Conservation (phyloP, 2,329 filamentous ascomycete species). For the Colletotrichum tanaceti region DNA sequence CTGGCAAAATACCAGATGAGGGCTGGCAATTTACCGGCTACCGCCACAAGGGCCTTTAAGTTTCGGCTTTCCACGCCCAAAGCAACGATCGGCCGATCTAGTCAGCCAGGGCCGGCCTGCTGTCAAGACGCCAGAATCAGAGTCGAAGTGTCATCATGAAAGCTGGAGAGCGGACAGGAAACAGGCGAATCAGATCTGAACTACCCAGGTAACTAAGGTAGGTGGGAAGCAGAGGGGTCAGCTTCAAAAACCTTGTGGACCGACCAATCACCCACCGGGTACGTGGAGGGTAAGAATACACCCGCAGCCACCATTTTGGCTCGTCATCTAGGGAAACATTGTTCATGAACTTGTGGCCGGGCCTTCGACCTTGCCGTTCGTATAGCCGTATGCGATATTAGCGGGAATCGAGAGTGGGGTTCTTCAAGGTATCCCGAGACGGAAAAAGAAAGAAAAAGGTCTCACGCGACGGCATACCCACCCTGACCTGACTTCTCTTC, state of each 20-base stretch:
- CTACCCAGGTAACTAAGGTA: too few relatives aligned
- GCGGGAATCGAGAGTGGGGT: neutral
- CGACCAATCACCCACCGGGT: too few relatives aligned
- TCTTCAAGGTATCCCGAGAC: neutral
- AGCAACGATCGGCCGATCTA: constrained; percentile 1
- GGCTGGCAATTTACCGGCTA: too few relatives aligned
- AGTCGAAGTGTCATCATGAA: neutral
- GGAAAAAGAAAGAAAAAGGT: too few relatives aligned
- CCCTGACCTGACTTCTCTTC: neutral
- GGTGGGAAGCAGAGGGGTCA: too few relatives aligned
- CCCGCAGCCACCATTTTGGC: neutral
- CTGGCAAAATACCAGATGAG: too few relatives aligned
- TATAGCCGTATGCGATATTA: neutral
- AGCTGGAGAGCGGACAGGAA: neutral
- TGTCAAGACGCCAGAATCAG: neutral
- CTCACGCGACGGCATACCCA: neutral
- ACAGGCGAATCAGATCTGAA: neutral
- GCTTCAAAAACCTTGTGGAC: neutral
- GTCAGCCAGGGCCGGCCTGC: neutral
- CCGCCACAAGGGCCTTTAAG: too few relatives aligned
- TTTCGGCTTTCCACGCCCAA: neutral
- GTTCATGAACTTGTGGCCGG: neutral
- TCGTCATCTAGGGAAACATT: neutral
- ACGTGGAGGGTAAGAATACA: neutral
- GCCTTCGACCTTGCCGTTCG: neutral